Evolutionary conservation across 805 yeast genomes (phyloP).

Genomic region (Nadsonia fulvescens): DNA sequence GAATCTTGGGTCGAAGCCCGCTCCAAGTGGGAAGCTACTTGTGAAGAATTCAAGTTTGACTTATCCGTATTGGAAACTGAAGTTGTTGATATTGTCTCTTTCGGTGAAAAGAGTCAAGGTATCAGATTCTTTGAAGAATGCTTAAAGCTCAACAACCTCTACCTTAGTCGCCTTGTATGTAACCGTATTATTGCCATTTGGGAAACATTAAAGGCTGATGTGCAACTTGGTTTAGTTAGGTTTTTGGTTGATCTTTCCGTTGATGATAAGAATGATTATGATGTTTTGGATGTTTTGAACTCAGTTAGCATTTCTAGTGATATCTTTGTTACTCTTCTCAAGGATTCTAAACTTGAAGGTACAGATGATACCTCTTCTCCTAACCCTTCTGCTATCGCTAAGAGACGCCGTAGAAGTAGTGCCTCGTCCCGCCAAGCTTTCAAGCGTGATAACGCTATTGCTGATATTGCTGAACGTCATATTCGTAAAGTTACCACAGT

Average conservation of each 20-base stretch:
- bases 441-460: constrained; percentile 35
- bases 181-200: constrained; percentile 38
- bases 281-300: constrained; percentile 29
- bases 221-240: constrained; percentile 38
- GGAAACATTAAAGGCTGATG: constrained; percentile 34
- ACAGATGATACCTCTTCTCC: constrained; percentile 20
- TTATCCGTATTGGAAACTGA: constrained; percentile 37
- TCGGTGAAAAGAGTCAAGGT: constrained; percentile 45
- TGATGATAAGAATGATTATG: constrained; percentile 23
- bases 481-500: constrained; percentile 60
- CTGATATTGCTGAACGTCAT: constrained; percentile 59
- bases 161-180: constrained; percentile 27
- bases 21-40: constrained; percentile 24
- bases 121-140: constrained; percentile 41
- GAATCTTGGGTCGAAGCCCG: constrained; percentile 30
- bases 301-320: constrained; percentile 39
- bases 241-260: constrained; percentile 39
- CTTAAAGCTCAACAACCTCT: constrained; percentile 22
- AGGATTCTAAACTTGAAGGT: constrained; percentile 37
- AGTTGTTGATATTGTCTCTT: constrained; percentile 40
- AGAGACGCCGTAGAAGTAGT: constrained; percentile 52
- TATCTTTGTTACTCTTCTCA: constrained; percentile 40
- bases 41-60: constrained; percentile 31
- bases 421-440: constrained; percentile 52
- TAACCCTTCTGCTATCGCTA: constrained; percentile 24